A percentile compares a stretch with the other conserved stretches of the same genome.
Evolutionary conservation across 2,329 filamentous ascomycete genomes (phyloP).

Genomic region (Aspergillus viridinutans): DNA sequence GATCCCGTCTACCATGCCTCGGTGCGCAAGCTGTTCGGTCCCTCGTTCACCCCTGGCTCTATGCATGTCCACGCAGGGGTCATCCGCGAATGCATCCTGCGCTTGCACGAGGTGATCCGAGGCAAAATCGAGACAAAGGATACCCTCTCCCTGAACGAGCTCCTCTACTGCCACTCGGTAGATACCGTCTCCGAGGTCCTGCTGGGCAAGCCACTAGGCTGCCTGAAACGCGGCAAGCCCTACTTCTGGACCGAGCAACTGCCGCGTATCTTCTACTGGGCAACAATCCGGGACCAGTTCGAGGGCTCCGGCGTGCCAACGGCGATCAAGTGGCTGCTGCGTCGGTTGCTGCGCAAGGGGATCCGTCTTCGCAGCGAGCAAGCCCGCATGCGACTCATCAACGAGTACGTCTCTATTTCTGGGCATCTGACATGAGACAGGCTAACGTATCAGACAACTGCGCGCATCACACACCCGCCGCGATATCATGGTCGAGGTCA

Average conservation of each 20-base stretch:
- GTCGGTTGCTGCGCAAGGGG: conserved; percentile 21
- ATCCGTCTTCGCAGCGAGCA: conserved; percentile 17
- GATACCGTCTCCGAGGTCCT: conserved; percentile 24
- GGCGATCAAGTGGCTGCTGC: conserved; percentile 24
- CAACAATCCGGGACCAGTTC: conserved; percentile 22
- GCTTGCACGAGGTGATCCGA: conserved; percentile 16
- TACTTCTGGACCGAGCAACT: conserved; percentile 26
- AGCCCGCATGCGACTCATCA: conserved; percentile 22
- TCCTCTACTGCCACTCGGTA: conserved; percentile 22
- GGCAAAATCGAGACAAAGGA: conserved; percentile 3
- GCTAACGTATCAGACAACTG: conserved; percentile 14
- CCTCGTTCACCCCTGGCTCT: conserved; percentile 19
- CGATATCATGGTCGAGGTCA: conserved; percentile 25
- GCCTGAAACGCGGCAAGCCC: conserved; percentile 19
- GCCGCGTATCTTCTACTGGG: conserved; percentile 25
- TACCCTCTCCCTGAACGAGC: conserved; percentile 16
- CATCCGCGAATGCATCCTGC: conserved; percentile 17
- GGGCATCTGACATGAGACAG: not conserved
- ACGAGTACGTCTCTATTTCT: conserved; percentile 13
- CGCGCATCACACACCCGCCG: conserved; percentile 17
- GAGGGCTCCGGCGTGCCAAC: conserved; percentile 23
- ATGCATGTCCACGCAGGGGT: conserved; percentile 19
- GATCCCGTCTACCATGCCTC: conserved; percentile 21
- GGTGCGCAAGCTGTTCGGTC: conserved; percentile 22
- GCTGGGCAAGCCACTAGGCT: conserved; percentile 21